Conservation (phyloP, 352 stramenopile species). For the Elongisporangium anandrum region DNA sequence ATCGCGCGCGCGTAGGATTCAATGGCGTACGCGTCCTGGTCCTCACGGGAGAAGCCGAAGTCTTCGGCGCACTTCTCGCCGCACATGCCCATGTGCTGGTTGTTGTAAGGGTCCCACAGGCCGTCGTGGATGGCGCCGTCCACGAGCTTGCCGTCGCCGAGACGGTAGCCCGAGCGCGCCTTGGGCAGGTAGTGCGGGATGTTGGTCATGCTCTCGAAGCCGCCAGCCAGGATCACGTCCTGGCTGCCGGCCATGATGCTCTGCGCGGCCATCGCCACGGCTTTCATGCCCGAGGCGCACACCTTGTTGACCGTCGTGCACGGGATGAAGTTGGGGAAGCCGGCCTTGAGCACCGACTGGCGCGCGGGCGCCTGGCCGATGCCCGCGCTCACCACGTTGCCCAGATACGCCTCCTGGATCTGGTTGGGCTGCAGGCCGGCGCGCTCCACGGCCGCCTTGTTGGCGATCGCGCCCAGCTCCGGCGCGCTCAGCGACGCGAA, state of each 20-base stretch:
- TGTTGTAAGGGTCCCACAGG: slow-evolving; percentile 97
- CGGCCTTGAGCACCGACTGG: slow-evolving; percentile 91
- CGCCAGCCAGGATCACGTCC: slow-evolving; percentile 90
- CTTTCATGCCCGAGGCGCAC: slow-evolving; percentile 95
- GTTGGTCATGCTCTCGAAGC: slow-evolving; percentile 98
- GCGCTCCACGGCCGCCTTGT: slow-evolving; percentile 77
- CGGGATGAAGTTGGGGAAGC: slow-evolving; percentile 89
- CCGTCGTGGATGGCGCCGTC: slow-evolving; percentile 94
- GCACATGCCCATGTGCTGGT: slow-evolving; percentile 94
- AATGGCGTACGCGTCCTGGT: slow-evolving; percentile 95
- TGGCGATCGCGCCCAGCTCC: slow-evolving; percentile 92
- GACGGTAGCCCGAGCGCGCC: slow-evolving; percentile 86
- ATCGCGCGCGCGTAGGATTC: slow-evolving; percentile 89
- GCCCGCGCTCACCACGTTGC: slow-evolving; percentile 96
- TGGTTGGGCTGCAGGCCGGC: slow-evolving; percentile 56
- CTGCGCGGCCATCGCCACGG: slow-evolving; percentile 79
- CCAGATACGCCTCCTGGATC: slow-evolving; percentile 96
- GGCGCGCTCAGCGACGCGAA: slow-evolving; percentile 87
- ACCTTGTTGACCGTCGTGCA: slow-evolving; percentile 99
- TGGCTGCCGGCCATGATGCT: slow-evolving; percentile 85
- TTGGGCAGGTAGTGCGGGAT: slow-evolving; percentile 96
- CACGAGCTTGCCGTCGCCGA: slow-evolving; percentile 90
- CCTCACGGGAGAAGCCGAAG: slow-evolving; percentile 90
- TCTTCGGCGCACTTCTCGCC: slow-evolving; percentile 93
- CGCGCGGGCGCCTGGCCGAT: slow-evolving; percentile 95